Percentiles rank a stretch among this genome's conserved stretches.
Evolutionary conservation across 148 eudicot genomes (phyloP).

Genomic region (Mesembryanthemum crystallinum): DNA sequence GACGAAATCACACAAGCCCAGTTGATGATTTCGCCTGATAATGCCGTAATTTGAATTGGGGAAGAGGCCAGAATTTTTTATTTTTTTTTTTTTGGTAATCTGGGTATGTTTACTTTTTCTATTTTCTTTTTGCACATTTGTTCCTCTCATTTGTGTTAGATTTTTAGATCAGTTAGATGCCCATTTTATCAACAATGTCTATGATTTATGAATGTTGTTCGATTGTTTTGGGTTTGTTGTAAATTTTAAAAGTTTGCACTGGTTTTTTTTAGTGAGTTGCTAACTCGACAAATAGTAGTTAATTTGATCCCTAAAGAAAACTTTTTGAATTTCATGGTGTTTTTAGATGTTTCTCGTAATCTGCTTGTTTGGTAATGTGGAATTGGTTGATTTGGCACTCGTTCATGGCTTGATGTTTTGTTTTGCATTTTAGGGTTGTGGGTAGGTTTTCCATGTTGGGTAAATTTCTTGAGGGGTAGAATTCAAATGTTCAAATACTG

Average conservation of each 20-base stretch:
- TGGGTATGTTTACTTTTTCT: constrained; percentile 1
- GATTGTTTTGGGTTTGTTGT: neutral
- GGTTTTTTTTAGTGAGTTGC: neutral
- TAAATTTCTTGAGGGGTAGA: neutral
- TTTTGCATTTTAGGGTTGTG: neutral
- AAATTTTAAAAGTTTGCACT: too few species aligned
- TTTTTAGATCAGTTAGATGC: neutral
- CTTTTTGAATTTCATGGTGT: neutral
- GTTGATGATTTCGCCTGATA: neutral
- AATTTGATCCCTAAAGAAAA: neutral
- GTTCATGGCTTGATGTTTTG: neutral
- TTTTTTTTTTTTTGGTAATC: too few species aligned
- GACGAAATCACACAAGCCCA: neutral
- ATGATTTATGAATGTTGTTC: neutral
- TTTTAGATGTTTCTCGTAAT: neutral
- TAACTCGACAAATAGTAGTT: neutral
- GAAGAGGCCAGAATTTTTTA: neutral
- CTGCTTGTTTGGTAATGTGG: neutral
- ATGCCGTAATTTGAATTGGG: neutral
- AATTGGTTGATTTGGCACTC: neutral
- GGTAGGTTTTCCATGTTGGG: neutral
- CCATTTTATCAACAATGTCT: neutral
- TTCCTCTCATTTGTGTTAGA: neutral
- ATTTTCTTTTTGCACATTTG: neutral
- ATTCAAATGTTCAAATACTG: neutral